Percentiles rank a stretch among this genome's conserved stretches.
Conservation (phyloP, 169 alveolate genomes). For the Eimeria maxima region DNA sequence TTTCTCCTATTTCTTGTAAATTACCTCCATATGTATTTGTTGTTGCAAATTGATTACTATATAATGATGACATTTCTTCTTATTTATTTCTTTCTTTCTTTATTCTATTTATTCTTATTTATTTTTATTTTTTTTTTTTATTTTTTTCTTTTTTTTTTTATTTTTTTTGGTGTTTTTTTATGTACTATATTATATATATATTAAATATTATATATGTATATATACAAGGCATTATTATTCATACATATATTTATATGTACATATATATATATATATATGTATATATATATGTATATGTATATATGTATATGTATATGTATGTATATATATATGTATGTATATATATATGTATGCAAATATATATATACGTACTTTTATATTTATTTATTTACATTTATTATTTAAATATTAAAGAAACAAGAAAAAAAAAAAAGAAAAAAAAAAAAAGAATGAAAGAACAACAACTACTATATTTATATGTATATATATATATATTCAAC, state of each 20-base stretch:
- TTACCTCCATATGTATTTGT: background rate
- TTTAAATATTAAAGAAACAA: no score
- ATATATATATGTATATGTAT: no score
- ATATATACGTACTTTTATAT: no score
- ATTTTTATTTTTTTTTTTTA: no score
- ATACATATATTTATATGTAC: no score
- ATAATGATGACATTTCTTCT: background rate
- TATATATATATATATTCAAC: background rate
- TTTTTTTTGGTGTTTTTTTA: background rate
- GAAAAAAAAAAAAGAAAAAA: no score
- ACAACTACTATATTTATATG: background rate
- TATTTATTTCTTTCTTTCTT: background rate
- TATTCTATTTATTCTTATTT: no score
- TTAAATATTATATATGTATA: no score
- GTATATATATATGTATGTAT: background rate
- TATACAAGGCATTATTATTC: no score
- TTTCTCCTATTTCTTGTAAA: constrained; percentile 49
- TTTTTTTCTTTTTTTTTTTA: background rate
- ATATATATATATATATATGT: no score
- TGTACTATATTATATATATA: no score
- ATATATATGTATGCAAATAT: background rate
- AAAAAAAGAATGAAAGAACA: background rate
- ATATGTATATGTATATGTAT: background rate
- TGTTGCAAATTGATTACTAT: background rate
- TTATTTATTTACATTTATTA: no score